These are phyloP conservation scores for Agrostemma githago DNA, from an alignment of 148 eudicot species.

Conservation along the genomic window DNA sequence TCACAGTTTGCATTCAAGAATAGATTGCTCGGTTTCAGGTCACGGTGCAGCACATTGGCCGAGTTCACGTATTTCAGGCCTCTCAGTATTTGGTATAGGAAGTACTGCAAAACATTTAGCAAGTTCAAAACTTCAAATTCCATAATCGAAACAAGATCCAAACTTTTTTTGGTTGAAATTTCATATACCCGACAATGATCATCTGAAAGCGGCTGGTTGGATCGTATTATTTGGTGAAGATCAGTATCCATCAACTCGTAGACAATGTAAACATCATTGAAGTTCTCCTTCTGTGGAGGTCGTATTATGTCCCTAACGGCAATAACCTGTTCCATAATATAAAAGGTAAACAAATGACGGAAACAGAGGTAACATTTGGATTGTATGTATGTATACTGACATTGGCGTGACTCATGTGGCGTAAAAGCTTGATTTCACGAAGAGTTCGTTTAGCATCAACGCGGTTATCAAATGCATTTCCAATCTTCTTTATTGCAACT, in stretches of 20 bases:
- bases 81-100: slow-evolving; percentile 73
- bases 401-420: slow-evolving; percentile 78
- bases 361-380: not conserved
- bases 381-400: slow-evolving; percentile 31
- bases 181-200: slow-evolving; percentile 73
- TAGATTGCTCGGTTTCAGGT: slow-evolving; percentile 84
- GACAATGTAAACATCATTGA: slow-evolving; percentile 67
- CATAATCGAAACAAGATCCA: not conserved
- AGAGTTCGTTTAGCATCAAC: slow-evolving; percentile 83
- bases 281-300: slow-evolving; percentile 61
- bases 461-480: slow-evolving; percentile 73
- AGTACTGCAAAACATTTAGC: slow-evolving; percentile 49
- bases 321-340: slow-evolving; percentile 39
- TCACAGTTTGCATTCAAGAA: slow-evolving; percentile 78
- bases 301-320: slow-evolving; percentile 50
- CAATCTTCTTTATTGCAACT: slow-evolving; percentile 83
- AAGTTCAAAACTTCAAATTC: not conserved
- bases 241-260: slow-evolving; percentile 74
- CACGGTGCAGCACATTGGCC: slow-evolving; percentile 78
- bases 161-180: not conserved
- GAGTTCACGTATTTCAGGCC: slow-evolving; percentile 87
- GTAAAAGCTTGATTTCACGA: slow-evolving; percentile 76
- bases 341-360: not conserved
- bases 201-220: slow-evolving; percentile 53
- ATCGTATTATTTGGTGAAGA: slow-evolving; percentile 68